Evolutionary conservation across 192 early-diverging fungal genomes (phyloP).

Genomic region (Coemansia sp.): DNA sequence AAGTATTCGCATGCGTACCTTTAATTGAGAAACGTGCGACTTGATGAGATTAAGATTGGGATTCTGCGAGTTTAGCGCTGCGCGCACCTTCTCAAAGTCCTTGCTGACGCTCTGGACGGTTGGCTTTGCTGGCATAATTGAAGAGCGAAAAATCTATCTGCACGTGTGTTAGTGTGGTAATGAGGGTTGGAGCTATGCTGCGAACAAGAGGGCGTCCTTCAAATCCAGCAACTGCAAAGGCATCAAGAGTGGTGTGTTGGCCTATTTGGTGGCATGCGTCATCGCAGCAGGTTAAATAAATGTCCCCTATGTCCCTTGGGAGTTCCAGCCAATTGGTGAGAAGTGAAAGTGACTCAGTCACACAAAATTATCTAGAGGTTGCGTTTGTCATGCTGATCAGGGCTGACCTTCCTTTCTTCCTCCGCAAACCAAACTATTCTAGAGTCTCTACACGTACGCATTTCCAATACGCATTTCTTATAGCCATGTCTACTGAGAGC

Average conservation of each 20-base stretch:
- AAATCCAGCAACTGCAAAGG: neutral
- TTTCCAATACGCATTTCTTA: neutral
- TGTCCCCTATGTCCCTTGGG: neutral
- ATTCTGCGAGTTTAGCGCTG: conserved; percentile 30
- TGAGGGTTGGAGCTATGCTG: neutral
- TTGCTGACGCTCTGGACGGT: conserved; percentile 3
- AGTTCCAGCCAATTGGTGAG: neutral
- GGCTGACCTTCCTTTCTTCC: neutral
- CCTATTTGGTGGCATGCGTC: neutral
- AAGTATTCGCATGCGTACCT: conserved; percentile 23
- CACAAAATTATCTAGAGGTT: neutral
- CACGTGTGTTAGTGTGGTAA: neutral
- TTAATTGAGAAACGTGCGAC: conserved; percentile 45
- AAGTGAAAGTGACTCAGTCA: neutral
- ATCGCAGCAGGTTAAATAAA: neutral
- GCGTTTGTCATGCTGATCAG: neutral
- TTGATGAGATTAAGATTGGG: conserved; percentile 43
- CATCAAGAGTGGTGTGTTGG: neutral
- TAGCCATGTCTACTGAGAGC: neutral
- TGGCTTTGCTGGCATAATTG: conserved; percentile 9
- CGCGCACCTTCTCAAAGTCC: conserved; percentile 36
- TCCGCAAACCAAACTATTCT: neutral
- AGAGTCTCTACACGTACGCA: neutral
- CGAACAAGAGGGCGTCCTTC: neutral
- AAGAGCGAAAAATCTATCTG: neutral